Percentiles rank a stretch among this genome's conserved stretches.
These are phyloP conservation scores for Pythium oligandrum DNA, from an alignment of 352 stramenopile species.

Conservation along the genomic window DNA sequence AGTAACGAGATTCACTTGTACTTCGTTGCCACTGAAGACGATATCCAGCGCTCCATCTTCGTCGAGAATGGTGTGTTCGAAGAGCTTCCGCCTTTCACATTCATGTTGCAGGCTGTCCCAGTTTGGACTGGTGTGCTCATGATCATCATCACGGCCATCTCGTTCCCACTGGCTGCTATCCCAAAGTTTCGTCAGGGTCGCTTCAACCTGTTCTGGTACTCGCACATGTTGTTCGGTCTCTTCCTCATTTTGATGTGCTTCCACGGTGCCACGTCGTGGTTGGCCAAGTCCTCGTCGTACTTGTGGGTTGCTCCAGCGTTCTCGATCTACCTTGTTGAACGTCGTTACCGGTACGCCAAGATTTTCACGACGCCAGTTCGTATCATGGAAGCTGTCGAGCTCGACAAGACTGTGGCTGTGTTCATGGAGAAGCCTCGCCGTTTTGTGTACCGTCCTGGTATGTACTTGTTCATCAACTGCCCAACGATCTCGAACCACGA, in stretches of 20 bases:
- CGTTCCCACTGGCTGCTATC: conserved; percentile 64
- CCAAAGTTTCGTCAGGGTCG: conserved; percentile 67
- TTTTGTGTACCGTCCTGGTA: conserved; percentile 71
- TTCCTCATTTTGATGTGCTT: conserved; percentile 66
- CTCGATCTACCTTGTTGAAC: conserved; percentile 64
- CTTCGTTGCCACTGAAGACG: conserved; percentile 50
- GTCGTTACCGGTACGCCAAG: conserved; percentile 67
- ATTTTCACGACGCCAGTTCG: conserved; percentile 57
- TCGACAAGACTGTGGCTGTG: conserved; percentile 62
- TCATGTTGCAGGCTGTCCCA: conserved; percentile 62
- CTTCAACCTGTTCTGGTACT: conserved; percentile 83
- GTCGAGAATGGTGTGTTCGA: conserved; percentile 42
- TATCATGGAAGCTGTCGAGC: conserved; percentile 60
- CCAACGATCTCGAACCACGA: conserved; percentile 73
- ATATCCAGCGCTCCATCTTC: conserved; percentile 59
- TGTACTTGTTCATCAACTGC: conserved; percentile 89
- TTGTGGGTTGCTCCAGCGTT: conserved; percentile 64
- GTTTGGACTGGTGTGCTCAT: conserved; percentile 70
- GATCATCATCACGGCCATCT: conserved; percentile 58
- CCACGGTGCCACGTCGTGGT: conserved; percentile 63
- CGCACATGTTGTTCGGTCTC: conserved; percentile 71
- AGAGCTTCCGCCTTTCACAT: conserved; percentile 51
- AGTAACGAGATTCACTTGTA: conserved; percentile 74
- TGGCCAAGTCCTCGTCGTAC: conserved; percentile 50
- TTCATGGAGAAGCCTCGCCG: conserved; percentile 74